Evolutionary conservation across 805 yeast genomes (phyloP), one percentile per base, ranked within the genome.

Genomic region (Priceomyces castillae): DNA sequence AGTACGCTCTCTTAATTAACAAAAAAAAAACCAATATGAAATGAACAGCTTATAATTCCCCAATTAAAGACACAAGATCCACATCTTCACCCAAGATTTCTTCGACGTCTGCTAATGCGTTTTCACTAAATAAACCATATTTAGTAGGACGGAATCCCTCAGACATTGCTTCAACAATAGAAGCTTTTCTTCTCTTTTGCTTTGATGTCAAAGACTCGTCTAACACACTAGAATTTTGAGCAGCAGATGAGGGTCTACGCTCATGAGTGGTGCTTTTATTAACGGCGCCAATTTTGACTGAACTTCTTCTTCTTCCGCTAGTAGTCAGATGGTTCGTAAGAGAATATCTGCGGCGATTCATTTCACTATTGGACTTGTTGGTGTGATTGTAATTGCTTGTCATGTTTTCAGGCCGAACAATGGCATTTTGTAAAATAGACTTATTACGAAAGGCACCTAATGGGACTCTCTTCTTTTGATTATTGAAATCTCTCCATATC

Each of bases 371-470:
- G 37, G 57, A 46, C 41, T 59, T 61, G 40, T 58, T 50, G 26
- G 58, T 57, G 35, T 57, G 59, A 46, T 56, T 61, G 44, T 59
- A 62, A 25, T 53, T 54, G 45, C 59, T 54, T 3, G 60, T 49
- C 25, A 50, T 52, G 30, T 48, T 46, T 20, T 59, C 64, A 7
- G 57, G 55, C 18, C 53, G 58, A 25, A 53, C 46, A 9, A 54
- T 40, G 5, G 66, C 50, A 39, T 58, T 57, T 33, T 66, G 65
- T 34, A 65, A 47, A 30, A 65, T 53, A 9, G 70, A 62, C 56
- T 89, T 84, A 65, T 89, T 90, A 57, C 98, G 73, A 62, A 92
- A 92, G 1, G 97, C 97, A 2, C 95, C 86, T 33, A 90, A 65
- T 3, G 97, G 97, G 7, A 89, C 58, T 76, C 78, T 57, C 57